Conservation (phyloP, 805 yeast species). For the Yamadazyma sp. region DNA sequence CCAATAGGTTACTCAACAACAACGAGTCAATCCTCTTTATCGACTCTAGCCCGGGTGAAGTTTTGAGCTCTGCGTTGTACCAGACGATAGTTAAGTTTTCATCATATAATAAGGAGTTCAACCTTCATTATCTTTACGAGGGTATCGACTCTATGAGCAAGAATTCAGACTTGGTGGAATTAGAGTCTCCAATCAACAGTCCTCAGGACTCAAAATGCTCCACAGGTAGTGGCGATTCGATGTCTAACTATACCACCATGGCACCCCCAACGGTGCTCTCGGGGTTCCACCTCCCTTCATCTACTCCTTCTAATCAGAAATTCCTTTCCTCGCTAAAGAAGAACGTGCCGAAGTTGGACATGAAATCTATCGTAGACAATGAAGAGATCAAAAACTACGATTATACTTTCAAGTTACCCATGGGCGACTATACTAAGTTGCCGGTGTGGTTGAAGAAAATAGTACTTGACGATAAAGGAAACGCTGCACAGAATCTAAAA, state of each 20-base stretch:
- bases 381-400: constrained; percentile 18
- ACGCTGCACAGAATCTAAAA: constrained; percentile 15
- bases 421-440: constrained; percentile 16
- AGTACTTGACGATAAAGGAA: constrained; percentile 1
- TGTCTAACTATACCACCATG: constrained; percentile 7
- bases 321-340: constrained; percentile 38
- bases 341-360: constrained; percentile 28
- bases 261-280: constrained; percentile 23
- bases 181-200: constrained; percentile 7
- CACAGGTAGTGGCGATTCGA: not conserved
- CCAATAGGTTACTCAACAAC: constrained; percentile 18
- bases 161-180: constrained; percentile 10
- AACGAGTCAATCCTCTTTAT: constrained; percentile 24
- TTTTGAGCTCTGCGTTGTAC: constrained; percentile 34
- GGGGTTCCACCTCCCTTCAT: constrained; percentile 44
- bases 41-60: constrained; percentile 16
- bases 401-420: constrained; percentile 25
- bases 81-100: constrained; percentile 36
- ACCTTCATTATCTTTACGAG: constrained; percentile 10
- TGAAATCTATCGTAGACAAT: constrained; percentile 11
- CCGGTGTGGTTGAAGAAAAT: constrained; percentile 35
- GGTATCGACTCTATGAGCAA: constrained; percentile 8
- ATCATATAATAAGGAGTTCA: constrained; percentile 15
- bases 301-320: constrained; percentile 35
- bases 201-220: constrained; percentile 1